A percentile compares a stretch with the other conserved stretches of the same genome.
Evolutionary conservation across 1,284 basidiomycete species (phyloP).

Genomic region (Neonothopanus nambi): DNA sequence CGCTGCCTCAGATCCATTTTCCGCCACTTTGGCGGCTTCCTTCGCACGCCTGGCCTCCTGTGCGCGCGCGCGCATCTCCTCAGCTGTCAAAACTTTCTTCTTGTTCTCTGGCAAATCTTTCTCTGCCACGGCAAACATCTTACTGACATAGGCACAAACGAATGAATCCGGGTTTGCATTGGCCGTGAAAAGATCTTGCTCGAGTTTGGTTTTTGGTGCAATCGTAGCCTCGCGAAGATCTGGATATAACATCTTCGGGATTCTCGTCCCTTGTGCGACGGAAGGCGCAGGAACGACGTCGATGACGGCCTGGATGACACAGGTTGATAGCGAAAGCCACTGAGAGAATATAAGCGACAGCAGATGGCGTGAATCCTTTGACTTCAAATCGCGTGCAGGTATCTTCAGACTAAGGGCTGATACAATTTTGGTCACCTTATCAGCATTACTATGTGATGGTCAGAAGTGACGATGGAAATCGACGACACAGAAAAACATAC

Average conservation of each 20-base stretch:
- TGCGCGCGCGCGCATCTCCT: slow-evolving; percentile 81
- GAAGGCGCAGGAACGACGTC: slow-evolving; percentile 90
- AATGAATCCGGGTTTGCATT: not conserved
- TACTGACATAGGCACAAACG: slow-evolving; percentile 91
- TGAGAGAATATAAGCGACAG: slow-evolving; percentile 90
- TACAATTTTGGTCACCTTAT: slow-evolving; percentile 91
- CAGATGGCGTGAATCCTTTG: slow-evolving; percentile 87
- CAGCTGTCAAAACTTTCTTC: slow-evolving; percentile 75
- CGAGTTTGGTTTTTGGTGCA: slow-evolving; percentile 75
- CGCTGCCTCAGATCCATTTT: slow-evolving; percentile 9
- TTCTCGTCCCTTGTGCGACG: slow-evolving; percentile 78
- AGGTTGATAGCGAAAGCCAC: slow-evolving; percentile 94
- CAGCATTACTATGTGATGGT: slow-evolving; percentile 77
- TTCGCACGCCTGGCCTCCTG: slow-evolving; percentile 61
- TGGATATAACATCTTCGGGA: slow-evolving; percentile 94
- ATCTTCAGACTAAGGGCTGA: slow-evolving; percentile 83
- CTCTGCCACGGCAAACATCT: slow-evolving; percentile 92
- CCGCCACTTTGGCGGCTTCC: slow-evolving; percentile 21
- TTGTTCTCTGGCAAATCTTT: slow-evolving; percentile 88
- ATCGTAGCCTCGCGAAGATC: slow-evolving; percentile 60
- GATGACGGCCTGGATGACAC: slow-evolving; percentile 90
- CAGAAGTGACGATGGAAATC: slow-evolving; percentile 42
- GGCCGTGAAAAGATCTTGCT: slow-evolving; percentile 80
- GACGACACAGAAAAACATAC: slow-evolving; percentile 58
- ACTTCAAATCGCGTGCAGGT: slow-evolving; percentile 85